Percentiles rank a stretch among this genome's conserved stretches.
These are phyloP conservation scores for Vitis hybrid DNA, from an alignment of 177 flowering plant genomes.

Conservation along the genomic window DNA sequence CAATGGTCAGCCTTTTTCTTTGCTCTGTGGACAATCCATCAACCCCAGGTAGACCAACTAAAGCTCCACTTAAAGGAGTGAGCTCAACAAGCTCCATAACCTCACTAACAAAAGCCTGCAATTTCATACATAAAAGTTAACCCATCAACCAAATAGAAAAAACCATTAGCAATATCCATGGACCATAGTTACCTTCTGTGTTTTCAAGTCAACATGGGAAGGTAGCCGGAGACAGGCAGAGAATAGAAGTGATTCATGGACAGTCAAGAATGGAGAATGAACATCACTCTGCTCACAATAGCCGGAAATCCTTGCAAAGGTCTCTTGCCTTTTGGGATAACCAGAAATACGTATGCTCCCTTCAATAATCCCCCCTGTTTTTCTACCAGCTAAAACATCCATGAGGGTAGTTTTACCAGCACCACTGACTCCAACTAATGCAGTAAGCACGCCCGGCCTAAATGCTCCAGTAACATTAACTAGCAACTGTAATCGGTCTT, in stretches of 20 bases:
- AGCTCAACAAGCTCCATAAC: conserved; percentile 98
- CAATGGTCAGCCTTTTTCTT: conserved; percentile 87
- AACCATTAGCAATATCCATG: too few species aligned
- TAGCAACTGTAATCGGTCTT: conserved; percentile 79
- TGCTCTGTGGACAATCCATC: conserved; percentile 96
- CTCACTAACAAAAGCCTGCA: conserved; percentile 89
- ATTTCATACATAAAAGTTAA: conserved; percentile 6
- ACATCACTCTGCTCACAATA: conserved; percentile 95
- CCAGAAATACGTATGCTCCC: conserved; percentile 78
- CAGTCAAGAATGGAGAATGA: conserved; percentile 93
- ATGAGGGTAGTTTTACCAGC: conserved; percentile 98
- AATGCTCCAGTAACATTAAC: conserved; percentile 92
- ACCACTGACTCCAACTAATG: conserved; percentile 94
- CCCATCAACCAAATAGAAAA: background rate
- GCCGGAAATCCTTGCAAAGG: conserved; percentile 92
- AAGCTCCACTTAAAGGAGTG: conserved; percentile 71
- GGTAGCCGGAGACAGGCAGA: conserved; percentile 93
- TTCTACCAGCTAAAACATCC: conserved; percentile 96
- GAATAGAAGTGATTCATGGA: conserved; percentile 74
- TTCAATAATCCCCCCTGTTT: conserved; percentile 87
- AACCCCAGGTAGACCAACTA: conserved; percentile 86
- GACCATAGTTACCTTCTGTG: conserved; percentile 57
- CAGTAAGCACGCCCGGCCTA: conserved; percentile 92
- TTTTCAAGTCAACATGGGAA: conserved; percentile 60
- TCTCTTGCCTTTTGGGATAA: conserved; percentile 87